These are phyloP conservation scores for Staphylotrichum tortipilum DNA, from an alignment of 495 filamentous ascomycete genomes.

Conservation along the genomic window DNA sequence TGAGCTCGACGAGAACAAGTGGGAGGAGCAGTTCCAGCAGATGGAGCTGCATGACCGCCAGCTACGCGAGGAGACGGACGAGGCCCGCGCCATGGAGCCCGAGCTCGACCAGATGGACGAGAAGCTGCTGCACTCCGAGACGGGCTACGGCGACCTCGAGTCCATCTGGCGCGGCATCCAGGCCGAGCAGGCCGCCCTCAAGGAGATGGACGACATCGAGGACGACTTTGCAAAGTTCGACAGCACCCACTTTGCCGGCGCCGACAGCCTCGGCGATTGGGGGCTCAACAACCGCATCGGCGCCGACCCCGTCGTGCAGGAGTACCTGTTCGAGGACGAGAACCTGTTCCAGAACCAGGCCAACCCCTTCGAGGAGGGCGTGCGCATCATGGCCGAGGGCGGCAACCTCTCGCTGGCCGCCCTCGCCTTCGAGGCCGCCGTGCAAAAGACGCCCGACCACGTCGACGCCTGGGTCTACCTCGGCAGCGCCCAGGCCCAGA, in stretches of 20 bases:
- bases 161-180: slow-evolving; percentile 79
- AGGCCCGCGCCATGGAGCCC: slow-evolving; percentile 69
- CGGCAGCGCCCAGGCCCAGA: slow-evolving; percentile 87
- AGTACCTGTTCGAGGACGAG: slow-evolving; percentile 91
- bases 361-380: slow-evolving; percentile 83
- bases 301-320: slow-evolving; percentile 66
- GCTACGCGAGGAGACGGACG: slow-evolving; percentile 46
- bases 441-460: slow-evolving; percentile 79
- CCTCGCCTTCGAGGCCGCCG: slow-evolving; percentile 93
- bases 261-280: slow-evolving; percentile 60
- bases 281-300: slow-evolving; percentile 33
- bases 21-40: slow-evolving; percentile 92
- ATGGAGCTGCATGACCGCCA: slow-evolving; percentile 64
- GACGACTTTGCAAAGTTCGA: slow-evolving; percentile 57
- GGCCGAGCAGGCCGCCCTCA: slow-evolving; percentile 65
- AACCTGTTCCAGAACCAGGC: slow-evolving; percentile 70
- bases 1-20: slow-evolving; percentile 85
- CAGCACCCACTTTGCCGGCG: slow-evolving; percentile 58
- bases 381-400: slow-evolving; percentile 81
- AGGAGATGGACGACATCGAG: slow-evolving; percentile 55
- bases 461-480: slow-evolving; percentile 88
- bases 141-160: slow-evolving; percentile 76
- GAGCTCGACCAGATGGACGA: slow-evolving; percentile 83
- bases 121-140: slow-evolving; percentile 43
- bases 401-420: slow-evolving; percentile 92